These are phyloP conservation scores for Tetraselmis striata DNA, from an alignment of 139 green algal genomes.

Conservation along the genomic window DNA sequence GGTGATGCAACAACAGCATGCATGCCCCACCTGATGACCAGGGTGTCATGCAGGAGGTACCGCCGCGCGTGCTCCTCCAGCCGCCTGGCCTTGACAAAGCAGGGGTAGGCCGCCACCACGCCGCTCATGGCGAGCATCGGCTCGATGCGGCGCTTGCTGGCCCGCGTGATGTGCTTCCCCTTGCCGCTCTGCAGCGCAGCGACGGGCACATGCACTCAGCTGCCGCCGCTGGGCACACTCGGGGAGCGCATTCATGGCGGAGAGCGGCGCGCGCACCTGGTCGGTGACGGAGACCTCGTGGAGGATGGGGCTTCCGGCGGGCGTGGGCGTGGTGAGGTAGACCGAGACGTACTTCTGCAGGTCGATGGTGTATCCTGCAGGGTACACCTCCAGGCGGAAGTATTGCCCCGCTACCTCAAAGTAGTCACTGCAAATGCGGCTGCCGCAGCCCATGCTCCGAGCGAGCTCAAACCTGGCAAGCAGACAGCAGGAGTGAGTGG, in stretches of 20 bases:
- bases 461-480: slow-evolving; percentile 36
- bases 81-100: neutral
- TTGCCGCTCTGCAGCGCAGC: slow-evolving; percentile 12
- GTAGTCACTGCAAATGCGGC: slow-evolving; percentile 36
- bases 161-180: slow-evolving; percentile 12
- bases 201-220: neutral
- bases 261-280: slow-evolving; percentile 20
- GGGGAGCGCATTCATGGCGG: neutral
- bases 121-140: slow-evolving; percentile 4
- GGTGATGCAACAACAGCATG: no score
- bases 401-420: slow-evolving; percentile 42
- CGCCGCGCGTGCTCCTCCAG: slow-evolving; percentile 9
- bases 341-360: slow-evolving; percentile 25
- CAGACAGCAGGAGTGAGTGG: neutral
- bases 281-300: slow-evolving; percentile 38
- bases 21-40: slow-evolving; percentile 11
- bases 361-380: slow-evolving; percentile 26
- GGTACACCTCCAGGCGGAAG: slow-evolving; percentile 48
- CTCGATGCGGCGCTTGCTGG: neutral
- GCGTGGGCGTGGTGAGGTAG: slow-evolving; percentile 35
- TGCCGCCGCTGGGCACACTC: no score
- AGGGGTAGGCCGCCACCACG: slow-evolving; percentile 12
- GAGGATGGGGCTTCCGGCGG: slow-evolving; percentile 28
- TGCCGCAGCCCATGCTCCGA: slow-evolving; percentile 31
- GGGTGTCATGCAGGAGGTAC: slow-evolving; percentile 10